These are phyloP conservation scores for Globisporangium orthogonon DNA, from an alignment of 352 stramenopile species.

Conservation along the genomic window DNA sequence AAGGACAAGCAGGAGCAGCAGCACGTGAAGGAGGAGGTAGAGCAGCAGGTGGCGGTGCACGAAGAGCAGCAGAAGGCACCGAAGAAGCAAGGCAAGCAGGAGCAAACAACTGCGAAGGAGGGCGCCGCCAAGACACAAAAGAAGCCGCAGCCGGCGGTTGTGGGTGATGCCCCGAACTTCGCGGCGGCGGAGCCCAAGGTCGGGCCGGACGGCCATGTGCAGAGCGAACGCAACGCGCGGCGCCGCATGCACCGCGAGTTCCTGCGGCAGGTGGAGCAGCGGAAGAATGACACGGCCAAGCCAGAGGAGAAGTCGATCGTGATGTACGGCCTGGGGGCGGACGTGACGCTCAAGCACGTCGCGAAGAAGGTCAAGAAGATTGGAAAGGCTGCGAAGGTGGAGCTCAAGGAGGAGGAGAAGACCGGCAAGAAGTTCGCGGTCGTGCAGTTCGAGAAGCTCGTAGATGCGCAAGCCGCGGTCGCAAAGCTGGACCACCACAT, in stretches of 20 bases:
- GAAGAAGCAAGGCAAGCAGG: background rate
- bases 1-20: conserved; percentile 21
- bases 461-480: conserved; percentile 45
- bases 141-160: conserved; percentile 5
- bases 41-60: conserved; percentile 1
- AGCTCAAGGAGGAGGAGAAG: conserved; percentile 54
- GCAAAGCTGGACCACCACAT: conserved; percentile 79
- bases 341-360: conserved; percentile 72
- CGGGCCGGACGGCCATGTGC: conserved; percentile 24
- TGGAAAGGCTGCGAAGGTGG: conserved; percentile 38
- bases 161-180: conserved; percentile 8
- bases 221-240: conserved; percentile 78
- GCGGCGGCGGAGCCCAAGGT: conserved; percentile 11
- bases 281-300: conserved; percentile 47
- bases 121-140: conserved; percentile 7
- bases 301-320: conserved; percentile 63
- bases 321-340: conserved; percentile 61
- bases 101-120: conserved; percentile 7
- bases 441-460: conserved; percentile 53
- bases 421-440: conserved; percentile 55
- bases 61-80: conserved; percentile 5
- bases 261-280: conserved; percentile 55
- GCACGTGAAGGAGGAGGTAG: conserved; percentile 9
- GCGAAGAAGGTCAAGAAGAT: conserved; percentile 81
- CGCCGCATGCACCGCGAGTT: conserved; percentile 75